Percentiles rank a stretch among this genome's conserved stretches.
Conservation (phyloP, 2,329 filamentous ascomycete genomes). For the Aspergillus cejpii region DNA sequence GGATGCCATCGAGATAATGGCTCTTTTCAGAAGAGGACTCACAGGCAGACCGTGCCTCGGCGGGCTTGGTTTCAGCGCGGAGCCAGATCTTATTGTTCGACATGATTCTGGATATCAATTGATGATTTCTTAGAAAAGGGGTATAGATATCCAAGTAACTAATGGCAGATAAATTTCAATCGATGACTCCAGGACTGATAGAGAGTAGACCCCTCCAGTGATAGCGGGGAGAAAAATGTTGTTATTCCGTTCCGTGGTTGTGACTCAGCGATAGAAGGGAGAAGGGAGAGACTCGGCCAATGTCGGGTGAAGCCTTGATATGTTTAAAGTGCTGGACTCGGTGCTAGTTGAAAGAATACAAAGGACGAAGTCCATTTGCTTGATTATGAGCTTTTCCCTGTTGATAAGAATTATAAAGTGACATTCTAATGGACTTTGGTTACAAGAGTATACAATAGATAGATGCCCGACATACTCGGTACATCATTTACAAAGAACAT, state of each 20-base stretch:
- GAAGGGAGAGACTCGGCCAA: conserved; percentile 14
- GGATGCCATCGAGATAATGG: not conserved
- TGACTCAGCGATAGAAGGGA: conserved; percentile 16
- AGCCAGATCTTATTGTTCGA: conserved; percentile 46
- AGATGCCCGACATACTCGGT: no score
- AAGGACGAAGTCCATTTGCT: no score
- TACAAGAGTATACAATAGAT: no score
- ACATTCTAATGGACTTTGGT: no score
- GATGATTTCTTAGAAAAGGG: conserved; percentile 4
- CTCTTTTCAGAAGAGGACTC: conserved; percentile 12
- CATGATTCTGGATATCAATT: conserved; percentile 21
- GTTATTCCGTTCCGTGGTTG: conserved; percentile 29
- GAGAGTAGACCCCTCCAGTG: conserved; percentile 22
- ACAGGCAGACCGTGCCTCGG: conserved; percentile 50
- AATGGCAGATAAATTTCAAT: conserved; percentile 8
- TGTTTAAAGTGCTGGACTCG: no score
- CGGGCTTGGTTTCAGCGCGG: conserved; percentile 54
- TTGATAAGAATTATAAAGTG: no score
- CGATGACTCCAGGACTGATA: conserved; percentile 18
- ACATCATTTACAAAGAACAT: no score
- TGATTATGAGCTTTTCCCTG: no score
- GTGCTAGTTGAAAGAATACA: no score
- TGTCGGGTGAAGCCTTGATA: conserved; percentile 11
- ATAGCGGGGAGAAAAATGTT: conserved; percentile 23
- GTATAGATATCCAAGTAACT: conserved; percentile 5